Evolutionary conservation across 371 early-diverging fungal species (phyloP).

Genomic region (Nematocida ironsii): DNA sequence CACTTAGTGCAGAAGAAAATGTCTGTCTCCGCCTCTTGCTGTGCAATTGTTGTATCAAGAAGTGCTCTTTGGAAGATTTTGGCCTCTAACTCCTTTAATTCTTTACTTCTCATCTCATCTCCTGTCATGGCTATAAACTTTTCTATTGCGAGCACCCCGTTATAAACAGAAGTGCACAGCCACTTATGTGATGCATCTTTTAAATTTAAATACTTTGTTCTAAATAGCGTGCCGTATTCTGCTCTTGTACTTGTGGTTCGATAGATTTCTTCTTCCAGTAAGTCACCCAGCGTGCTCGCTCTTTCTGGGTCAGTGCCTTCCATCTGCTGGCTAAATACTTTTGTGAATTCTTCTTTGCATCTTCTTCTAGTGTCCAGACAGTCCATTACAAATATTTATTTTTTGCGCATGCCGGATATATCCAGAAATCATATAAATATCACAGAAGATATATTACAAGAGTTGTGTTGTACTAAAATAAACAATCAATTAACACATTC

Average conservation of each 20-base stretch:
- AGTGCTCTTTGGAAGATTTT: slow-evolving; percentile 62
- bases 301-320: slow-evolving; percentile 15
- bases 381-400: slow-evolving; percentile 32
- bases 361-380: slow-evolving; percentile 12
- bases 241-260: slow-evolving; percentile 24
- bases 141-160: slow-evolving; percentile 59
- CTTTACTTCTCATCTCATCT: slow-evolving; percentile 69
- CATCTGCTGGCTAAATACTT: slow-evolving; percentile 34
- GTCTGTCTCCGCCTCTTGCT: slow-evolving; percentile 69
- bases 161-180: slow-evolving; percentile 65
- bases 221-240: slow-evolving; percentile 55
- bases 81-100: slow-evolving; percentile 62
- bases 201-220: slow-evolving; percentile 68
- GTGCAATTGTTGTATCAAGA: slow-evolving; percentile 65
- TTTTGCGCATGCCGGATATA: background rate
- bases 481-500: no score
- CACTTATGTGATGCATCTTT: slow-evolving; percentile 67
- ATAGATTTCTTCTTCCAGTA: slow-evolving; percentile 49
- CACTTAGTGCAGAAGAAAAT: slow-evolving; percentile 70
- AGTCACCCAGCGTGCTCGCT: slow-evolving; percentile 17
- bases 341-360: slow-evolving; percentile 42
- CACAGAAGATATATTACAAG: background rate
- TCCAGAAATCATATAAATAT: background rate
- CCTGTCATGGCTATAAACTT: slow-evolving; percentile 66
- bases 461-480: no score